Conservation (phyloP, 306 rosid species). For the Corylus avellana region DNA sequence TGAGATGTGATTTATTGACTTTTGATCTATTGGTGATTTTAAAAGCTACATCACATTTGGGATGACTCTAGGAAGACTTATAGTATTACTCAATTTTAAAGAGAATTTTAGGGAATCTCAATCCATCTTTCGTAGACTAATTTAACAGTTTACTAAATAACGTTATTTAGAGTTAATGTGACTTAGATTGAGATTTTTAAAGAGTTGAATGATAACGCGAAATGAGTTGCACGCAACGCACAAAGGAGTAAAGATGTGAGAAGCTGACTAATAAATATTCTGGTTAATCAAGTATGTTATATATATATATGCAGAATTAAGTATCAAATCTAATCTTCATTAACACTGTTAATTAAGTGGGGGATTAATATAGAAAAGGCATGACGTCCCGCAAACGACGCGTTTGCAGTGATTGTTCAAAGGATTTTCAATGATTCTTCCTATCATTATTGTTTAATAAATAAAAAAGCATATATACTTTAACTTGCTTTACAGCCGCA, state of each 20-base stretch:
- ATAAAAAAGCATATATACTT: constrained; percentile 76
- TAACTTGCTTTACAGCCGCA: constrained; percentile 67
- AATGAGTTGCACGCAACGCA: constrained; percentile 5
- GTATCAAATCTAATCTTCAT: constrained; percentile 19
- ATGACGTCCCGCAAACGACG: constrained; percentile 44
- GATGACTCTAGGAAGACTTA: too few species aligned
- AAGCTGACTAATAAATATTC: constrained; percentile 18
- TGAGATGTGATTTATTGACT: too few species aligned
- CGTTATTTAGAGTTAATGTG: too few species aligned
- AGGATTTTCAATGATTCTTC: constrained; percentile 42
- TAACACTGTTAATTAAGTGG: neutral
- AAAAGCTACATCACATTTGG: too few species aligned
- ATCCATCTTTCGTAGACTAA: too few species aligned
- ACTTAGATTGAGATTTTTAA: too few species aligned
- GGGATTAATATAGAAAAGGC: constrained; percentile 22
- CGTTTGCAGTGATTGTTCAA: constrained; percentile 33
- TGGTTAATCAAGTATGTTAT: neutral
- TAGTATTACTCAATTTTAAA: too few species aligned
- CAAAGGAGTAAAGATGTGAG: too few species aligned
- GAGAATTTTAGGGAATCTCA: too few species aligned
- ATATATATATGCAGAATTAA: neutral
- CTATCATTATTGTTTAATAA: constrained; percentile 35
- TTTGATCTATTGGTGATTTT: too few species aligned
- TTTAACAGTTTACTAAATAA: too few species aligned
- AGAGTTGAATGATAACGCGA: constrained; percentile 25